Conservation (phyloP, 139 green algal genomes). For the Yamagishiella unicocca region DNA sequence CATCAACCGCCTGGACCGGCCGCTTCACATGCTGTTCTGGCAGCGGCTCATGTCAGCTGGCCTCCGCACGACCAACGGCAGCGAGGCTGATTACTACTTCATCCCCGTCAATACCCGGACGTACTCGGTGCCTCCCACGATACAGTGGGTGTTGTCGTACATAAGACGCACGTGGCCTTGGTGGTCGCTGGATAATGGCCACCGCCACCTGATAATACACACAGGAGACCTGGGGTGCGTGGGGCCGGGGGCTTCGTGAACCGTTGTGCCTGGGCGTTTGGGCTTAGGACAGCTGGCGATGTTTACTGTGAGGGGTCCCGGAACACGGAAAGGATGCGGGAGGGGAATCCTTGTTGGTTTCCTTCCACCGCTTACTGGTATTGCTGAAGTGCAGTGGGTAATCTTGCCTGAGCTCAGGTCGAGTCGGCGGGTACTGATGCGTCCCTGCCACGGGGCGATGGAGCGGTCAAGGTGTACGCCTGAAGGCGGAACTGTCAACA, state of each 20-base stretch:
- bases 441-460: too few relatives aligned
- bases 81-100: slow-evolving; percentile 55
- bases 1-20: slow-evolving; percentile 51
- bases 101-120: slow-evolving; percentile 53
- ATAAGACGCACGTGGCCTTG: slow-evolving; percentile 43
- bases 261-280: too few relatives aligned
- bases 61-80: slow-evolving; percentile 40
- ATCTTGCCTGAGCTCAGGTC: too few relatives aligned
- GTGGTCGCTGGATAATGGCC: slow-evolving; percentile 1
- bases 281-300: too few relatives aligned
- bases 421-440: too few relatives aligned
- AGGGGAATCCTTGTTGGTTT: too few relatives aligned
- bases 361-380: too few relatives aligned
- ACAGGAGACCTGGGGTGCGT: slow-evolving; percentile 43
- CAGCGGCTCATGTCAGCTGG: slow-evolving; percentile 59
- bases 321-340: too few relatives aligned
- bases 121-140: not conserved
- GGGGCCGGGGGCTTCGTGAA: not conserved
- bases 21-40: slow-evolving; percentile 50
- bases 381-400: too few relatives aligned
- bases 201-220: slow-evolving; percentile 53
- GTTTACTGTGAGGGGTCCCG: too few relatives aligned
- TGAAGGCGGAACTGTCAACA: too few relatives aligned
- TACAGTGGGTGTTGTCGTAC: slow-evolving; percentile 22
- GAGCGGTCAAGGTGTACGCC: too few relatives aligned